phyloP scores from a whole-genome alignment of 2,329 filamentous ascomycete species.

The Aspergillus fructus region DNA sequence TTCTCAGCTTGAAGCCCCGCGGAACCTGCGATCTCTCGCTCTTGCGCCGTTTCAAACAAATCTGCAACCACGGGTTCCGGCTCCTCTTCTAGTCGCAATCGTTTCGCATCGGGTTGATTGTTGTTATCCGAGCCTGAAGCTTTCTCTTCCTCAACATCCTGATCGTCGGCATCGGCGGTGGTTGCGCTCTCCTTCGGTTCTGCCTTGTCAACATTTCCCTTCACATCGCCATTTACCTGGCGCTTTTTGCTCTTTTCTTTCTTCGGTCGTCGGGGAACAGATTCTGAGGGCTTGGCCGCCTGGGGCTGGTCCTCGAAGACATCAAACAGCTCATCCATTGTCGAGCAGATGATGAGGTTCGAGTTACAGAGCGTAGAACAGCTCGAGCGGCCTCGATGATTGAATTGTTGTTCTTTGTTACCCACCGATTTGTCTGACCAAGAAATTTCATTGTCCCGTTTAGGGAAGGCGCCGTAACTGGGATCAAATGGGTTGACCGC shows the following conservation, averaged over 20 bases:
- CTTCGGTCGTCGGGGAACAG: conserved; percentile 38
- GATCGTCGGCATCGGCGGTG: conserved; percentile 21
- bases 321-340: conserved; percentile 78
- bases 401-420: conserved; percentile 16
- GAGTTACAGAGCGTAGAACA: conserved; percentile 18
- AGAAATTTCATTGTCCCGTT: conserved; percentile 36
- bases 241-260: conserved; percentile 77
- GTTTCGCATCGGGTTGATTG: conserved; percentile 46
- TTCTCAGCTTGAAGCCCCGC: conserved; percentile 64
- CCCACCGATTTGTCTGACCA: conserved; percentile 15
- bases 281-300: conserved; percentile 38
- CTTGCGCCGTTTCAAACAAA: conserved; percentile 91
- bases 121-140: conserved; percentile 26
- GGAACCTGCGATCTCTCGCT: conserved; percentile 80
- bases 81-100: conserved; percentile 56
- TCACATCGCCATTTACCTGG: conserved; percentile 77
- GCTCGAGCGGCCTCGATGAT: conserved; percentile 16
- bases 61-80: conserved; percentile 84
- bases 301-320: conserved; percentile 71
- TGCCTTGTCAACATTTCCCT: conserved; percentile 43
- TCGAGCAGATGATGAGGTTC: conserved; percentile 16
- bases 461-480: conserved; percentile 27
- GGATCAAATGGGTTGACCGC: conserved; percentile 5
- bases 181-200: conserved; percentile 33
- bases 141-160: conserved; percentile 17